Conservation (phyloP, 2,329 filamentous ascomycete species). For the Botryosphaeria agaves region DNA sequence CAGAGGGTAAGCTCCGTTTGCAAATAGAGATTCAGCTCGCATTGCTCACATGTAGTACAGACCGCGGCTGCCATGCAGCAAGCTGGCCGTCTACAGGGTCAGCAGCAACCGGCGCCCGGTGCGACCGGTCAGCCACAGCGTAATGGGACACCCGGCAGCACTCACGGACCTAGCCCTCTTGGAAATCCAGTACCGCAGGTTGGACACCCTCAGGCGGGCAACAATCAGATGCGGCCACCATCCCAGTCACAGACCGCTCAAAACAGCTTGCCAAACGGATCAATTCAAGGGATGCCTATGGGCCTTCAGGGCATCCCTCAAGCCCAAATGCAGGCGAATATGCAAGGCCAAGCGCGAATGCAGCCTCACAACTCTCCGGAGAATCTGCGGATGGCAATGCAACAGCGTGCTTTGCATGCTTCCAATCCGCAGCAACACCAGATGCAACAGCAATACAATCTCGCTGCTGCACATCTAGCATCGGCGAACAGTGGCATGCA, state of each 20-base stretch:
- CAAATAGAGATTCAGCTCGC: no score
- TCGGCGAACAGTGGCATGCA: slow-evolving; percentile 12
- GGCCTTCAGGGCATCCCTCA: slow-evolving; percentile 45
- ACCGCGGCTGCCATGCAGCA: slow-evolving; percentile 9
- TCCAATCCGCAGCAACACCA: slow-evolving; percentile 6
- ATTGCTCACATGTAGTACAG: no score
- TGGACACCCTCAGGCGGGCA: slow-evolving; percentile 8
- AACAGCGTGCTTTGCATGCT: slow-evolving; percentile 8
- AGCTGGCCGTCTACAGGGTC: slow-evolving; percentile 1
- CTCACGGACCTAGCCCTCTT: slow-evolving; percentile 14
- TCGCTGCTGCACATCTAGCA: slow-evolving; percentile 5
- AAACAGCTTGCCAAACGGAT: slow-evolving; percentile 27
- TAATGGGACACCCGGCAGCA: slow-evolving; percentile 15
- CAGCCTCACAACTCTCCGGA: slow-evolving; percentile 17
- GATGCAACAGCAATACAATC: slow-evolving; percentile 4
- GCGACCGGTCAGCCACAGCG: slow-evolving; percentile 20
- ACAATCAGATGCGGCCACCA: no score
- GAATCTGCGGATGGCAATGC: slow-evolving; percentile 21
- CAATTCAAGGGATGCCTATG: slow-evolving; percentile 34
- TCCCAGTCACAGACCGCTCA: slow-evolving; percentile 14
- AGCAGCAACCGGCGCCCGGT: slow-evolving; percentile 1
- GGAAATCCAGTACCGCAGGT: slow-evolving; percentile 11
- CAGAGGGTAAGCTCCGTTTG: slow-evolving; percentile 11
- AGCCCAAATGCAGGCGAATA: slow-evolving; percentile 47
- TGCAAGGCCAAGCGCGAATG: slow-evolving; percentile 42